Base-by-base conservation (phyloP, 2,329 filamentous ascomycete genomes). In the Orbilia brochopaga region DNA sequence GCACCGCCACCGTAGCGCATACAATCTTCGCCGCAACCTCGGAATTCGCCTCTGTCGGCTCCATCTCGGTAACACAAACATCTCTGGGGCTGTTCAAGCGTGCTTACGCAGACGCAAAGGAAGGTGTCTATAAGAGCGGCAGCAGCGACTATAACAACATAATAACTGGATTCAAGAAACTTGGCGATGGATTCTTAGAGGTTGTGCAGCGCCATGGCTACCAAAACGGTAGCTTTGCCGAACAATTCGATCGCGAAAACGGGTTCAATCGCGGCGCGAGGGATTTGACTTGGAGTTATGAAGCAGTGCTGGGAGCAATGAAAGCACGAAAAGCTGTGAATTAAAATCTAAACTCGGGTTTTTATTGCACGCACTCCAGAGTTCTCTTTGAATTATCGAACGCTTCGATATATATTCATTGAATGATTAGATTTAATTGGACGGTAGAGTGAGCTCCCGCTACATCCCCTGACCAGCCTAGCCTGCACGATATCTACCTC, bases 1-100 rank as follows among this genome's bases (percentile, higher is more conserved):
- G 85, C 75, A 93, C 89, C 0, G 83, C 91, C 27, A 90, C 89
- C 0, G 89, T 90, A 0, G 91, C 90, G 1, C 90, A 94, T 79
- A 88, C 90, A 77, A 83, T 95, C 1, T 94, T 92, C 78, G 87
- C 90, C 75, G 88, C 90, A 0, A 77, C 92, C 1, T 87, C 88
- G 74, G 86, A 89, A 53, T 93, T 89, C 89, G 83, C 88, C 73
- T 79, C 82, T 35, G 79, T 83, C 23, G 87, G 86, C 0, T 87
- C 83, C 5, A 83, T 95, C 76, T 85, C 83, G 0, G 84, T 95
- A 50, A 88, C 0, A 85, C 3, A 80, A 82, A 83, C 83, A 1
- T 91, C 89, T 0, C 82, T 91, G 7, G 77, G 84, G 6, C 93
- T 94, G 81, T 94, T 92, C 84, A 79, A 82, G 70, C 87, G 87